Percentiles rank a stretch among this genome's conserved stretches.
These are phyloP conservation scores for Musa itinerans DNA, from an alignment of 176 grass and related monocot species.

Conservation along the genomic window DNA sequence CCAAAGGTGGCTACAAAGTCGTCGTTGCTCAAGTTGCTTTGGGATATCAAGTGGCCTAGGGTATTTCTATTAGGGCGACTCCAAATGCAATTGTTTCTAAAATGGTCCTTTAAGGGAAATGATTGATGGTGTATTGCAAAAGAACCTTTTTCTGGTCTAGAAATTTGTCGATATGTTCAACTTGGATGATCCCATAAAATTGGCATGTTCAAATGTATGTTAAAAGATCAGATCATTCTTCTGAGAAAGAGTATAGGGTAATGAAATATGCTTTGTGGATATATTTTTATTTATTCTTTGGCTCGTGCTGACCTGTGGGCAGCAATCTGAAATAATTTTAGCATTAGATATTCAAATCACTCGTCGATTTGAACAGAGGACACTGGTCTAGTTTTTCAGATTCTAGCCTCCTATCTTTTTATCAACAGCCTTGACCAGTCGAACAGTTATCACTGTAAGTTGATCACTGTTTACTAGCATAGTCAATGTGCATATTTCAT, in stretches of 20 bases:
- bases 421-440: neutral
- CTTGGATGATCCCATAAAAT: neutral
- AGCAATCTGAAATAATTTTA: constrained; percentile 39
- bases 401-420: constrained; percentile 10
- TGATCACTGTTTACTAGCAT: constrained; percentile 5
- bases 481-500: constrained; percentile 11
- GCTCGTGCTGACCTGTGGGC: constrained; percentile 15
- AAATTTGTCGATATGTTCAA: neutral
- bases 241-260: neutral
- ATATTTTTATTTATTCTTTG: constrained; percentile 5
- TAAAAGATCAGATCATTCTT: neutral
- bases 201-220: neutral
- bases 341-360: constrained; percentile 32
- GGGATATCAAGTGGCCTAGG: constrained; percentile 21
- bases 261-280: constrained; percentile 11
- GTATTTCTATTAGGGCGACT: constrained; percentile 42
- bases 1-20: constrained; percentile 22
- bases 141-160: constrained; percentile 18
- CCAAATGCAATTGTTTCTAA: constrained; percentile 20
- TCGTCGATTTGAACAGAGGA: constrained; percentile 13
- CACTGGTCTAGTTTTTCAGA: constrained; percentile 23
- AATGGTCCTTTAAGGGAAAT: constrained; percentile 29
- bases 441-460: neutral
- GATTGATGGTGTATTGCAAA: constrained; percentile 31
- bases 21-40: constrained; percentile 26